Evolutionary conservation across 139 green algal species (phyloP).

Genomic region (Desmodesmus armatus): DNA sequence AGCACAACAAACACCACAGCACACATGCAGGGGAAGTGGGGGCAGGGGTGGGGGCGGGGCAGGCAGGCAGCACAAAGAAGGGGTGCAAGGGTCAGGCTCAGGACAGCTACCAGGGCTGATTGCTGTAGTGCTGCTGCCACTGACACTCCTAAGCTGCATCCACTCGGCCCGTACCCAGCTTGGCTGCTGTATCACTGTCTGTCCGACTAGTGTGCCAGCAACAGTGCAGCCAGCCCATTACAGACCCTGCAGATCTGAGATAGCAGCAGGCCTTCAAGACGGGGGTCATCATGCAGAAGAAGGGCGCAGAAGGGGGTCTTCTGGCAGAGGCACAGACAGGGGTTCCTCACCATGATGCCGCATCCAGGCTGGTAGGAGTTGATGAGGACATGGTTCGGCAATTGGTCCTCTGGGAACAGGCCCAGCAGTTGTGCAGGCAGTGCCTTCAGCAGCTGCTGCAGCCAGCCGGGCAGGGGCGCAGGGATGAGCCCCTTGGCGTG

Average conservation of each 20-base stretch:
- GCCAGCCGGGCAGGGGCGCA: slow-evolving; percentile 66
- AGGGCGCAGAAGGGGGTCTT: too few relatives aligned
- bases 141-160: too few relatives aligned
- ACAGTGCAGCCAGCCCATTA: too few relatives aligned
- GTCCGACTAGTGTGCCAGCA: too few relatives aligned
- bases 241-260: too few relatives aligned
- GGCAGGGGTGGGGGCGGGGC: not conserved
- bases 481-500: slow-evolving; percentile 71
- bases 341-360: slow-evolving; percentile 78
- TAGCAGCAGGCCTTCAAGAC: too few relatives aligned
- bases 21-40: not conserved
- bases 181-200: not conserved
- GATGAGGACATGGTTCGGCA: slow-evolving; percentile 78
- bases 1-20: not conserved
- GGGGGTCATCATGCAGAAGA: too few relatives aligned
- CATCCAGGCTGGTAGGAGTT: slow-evolving; percentile 74
- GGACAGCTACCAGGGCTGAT: too few relatives aligned
- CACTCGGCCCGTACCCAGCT: too few relatives aligned
- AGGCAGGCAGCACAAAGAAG: not conserved
- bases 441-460: slow-evolving; percentile 50
- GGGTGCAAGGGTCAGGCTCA: not conserved
- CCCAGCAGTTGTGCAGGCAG: slow-evolving; percentile 25
- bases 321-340: too few relatives aligned
- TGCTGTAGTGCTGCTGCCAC: not conserved
- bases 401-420: slow-evolving; percentile 49